These are phyloP conservation scores for Hyphopichia fennica DNA, from an alignment of 1,139 yeast species.

Conservation along the genomic window DNA sequence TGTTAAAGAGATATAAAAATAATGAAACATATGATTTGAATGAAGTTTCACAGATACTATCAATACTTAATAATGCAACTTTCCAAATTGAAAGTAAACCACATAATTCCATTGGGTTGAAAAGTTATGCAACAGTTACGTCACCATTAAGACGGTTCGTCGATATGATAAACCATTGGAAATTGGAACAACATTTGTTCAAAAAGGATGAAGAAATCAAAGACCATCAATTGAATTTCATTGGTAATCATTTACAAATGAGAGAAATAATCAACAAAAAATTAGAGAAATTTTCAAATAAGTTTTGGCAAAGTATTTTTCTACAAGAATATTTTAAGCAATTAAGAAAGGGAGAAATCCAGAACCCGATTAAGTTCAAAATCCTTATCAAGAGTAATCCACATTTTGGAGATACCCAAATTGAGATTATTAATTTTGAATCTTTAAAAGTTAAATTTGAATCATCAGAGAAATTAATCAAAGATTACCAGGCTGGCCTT, in stretches of 20 bases:
- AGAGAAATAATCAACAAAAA: constrained; percentile 28
- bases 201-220: not conserved
- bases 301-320: constrained; percentile 43
- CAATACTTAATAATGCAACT: constrained; percentile 31
- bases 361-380: constrained; percentile 22
- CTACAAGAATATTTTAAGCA: constrained; percentile 27
- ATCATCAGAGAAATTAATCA: constrained; percentile 18
- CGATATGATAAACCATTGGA: constrained; percentile 80
- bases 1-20: constrained; percentile 21
- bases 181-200: constrained; percentile 28
- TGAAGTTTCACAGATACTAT: constrained; percentile 19
- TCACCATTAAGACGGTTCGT: constrained; percentile 86
- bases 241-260: constrained; percentile 31
- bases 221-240: constrained; percentile 13
- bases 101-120: constrained; percentile 69
- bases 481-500: constrained; percentile 18
- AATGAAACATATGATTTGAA: constrained; percentile 15
- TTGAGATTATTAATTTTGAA: constrained; percentile 28
- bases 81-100: constrained; percentile 32
- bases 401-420: constrained; percentile 24
- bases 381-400: constrained; percentile 29
- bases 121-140: constrained; percentile 71
- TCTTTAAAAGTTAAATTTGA: constrained; percentile 25
- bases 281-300: constrained; percentile 23
- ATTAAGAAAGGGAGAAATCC: constrained; percentile 14